Evolutionary conservation across 148 eudicot genomes (phyloP).

Genomic region (Camellia japonica): DNA sequence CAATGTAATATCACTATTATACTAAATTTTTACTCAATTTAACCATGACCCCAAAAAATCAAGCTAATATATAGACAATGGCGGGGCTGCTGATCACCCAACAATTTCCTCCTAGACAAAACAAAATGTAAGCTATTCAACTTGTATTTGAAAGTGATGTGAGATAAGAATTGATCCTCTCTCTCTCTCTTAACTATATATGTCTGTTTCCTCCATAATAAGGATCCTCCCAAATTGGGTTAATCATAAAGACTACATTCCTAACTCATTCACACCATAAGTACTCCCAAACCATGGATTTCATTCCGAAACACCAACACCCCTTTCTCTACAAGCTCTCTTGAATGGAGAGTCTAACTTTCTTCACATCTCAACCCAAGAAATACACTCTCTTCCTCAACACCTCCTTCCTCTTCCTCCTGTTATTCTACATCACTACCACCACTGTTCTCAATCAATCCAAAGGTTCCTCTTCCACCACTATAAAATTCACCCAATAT

Average conservation of each 20-base stretch:
- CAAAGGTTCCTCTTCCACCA: neutral
- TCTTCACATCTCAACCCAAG: conserved; percentile 12
- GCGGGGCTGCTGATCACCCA: too few relatives aligned
- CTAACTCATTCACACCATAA: conserved; percentile 6
- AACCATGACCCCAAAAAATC: too few relatives aligned
- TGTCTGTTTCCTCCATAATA: neutral
- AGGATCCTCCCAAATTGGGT: neutral
- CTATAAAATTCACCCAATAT: neutral
- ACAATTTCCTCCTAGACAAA: too few relatives aligned
- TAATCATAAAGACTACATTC: neutral
- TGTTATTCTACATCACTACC: conserved; percentile 7
- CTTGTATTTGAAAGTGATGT: too few relatives aligned
- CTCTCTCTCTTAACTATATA: neutral
- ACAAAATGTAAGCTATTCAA: too few relatives aligned
- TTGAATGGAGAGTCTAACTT: neutral
- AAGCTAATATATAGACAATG: too few relatives aligned
- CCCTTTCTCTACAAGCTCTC: neutral
- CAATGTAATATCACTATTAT: too few relatives aligned
- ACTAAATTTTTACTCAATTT: too few relatives aligned
- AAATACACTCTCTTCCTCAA: conserved; percentile 18
- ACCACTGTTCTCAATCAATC: conserved; percentile 6
- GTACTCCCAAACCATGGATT: neutral
- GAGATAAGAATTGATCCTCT: too few relatives aligned
- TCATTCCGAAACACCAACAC: neutral
- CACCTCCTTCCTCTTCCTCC: conserved; percentile 18